Percentiles rank a stretch among this genome's conserved stretches.
These are phyloP conservation scores for Cichorium intybus DNA, from an alignment of 140 eudicot genomes.

Conservation along the genomic window DNA sequence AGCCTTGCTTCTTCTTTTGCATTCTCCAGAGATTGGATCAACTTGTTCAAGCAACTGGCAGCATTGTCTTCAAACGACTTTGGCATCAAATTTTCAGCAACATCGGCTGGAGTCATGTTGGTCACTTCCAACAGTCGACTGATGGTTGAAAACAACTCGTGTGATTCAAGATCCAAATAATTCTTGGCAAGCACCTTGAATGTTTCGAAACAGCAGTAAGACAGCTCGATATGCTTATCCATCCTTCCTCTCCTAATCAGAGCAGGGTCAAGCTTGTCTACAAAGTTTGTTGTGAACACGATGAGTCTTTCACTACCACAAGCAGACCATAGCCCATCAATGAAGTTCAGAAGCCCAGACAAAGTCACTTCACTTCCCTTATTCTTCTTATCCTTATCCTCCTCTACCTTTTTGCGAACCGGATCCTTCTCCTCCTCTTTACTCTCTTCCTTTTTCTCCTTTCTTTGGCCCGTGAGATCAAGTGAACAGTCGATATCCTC, in stretches of 20 bases:
- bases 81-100: conserved; percentile 31
- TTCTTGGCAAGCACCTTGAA: conserved; percentile 22
- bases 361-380: conserved; percentile 31
- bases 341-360: conserved; percentile 22
- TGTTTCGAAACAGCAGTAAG: too few relatives aligned
- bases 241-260: too few relatives aligned
- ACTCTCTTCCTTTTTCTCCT: conserved; percentile 14
- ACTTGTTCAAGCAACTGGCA: conserved; percentile 8
- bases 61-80: conserved; percentile 15
- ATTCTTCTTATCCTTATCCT: conserved; percentile 6
- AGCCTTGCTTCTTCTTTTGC: conserved; percentile 21
- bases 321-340: conserved; percentile 28
- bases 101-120: conserved; percentile 34
- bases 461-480: conserved; percentile 30
- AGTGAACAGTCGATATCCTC: conserved; percentile 43
- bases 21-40: too few relatives aligned
- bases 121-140: conserved; percentile 11
- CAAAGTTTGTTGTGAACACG: conserved; percentile 15
- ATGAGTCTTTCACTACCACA: conserved; percentile 23
- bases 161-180: conserved; percentile 24
- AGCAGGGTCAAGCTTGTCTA: conserved; percentile 24
- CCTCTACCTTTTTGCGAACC: too few relatives aligned
- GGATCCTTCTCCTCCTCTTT: neutral
- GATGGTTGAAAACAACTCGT: conserved; percentile 19
- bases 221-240: too few relatives aligned